Percentiles rank a stretch among this genome's conserved stretches.
phyloP scores from a whole-genome alignment of 305 asterid species.

The Solanum hybrid region DNA sequence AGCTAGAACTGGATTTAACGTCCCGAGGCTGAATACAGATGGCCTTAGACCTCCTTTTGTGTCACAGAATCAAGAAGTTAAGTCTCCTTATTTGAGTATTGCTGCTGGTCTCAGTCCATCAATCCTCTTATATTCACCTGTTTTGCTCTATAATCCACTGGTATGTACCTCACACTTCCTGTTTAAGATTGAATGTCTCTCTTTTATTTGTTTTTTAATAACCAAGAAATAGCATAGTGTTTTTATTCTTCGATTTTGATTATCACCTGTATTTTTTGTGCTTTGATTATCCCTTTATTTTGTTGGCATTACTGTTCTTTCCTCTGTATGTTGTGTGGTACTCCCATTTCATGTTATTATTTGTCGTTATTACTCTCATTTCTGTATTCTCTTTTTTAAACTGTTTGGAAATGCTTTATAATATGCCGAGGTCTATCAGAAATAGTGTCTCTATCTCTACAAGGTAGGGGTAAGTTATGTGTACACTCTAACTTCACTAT shows the following conservation, averaged over 20 bases:
- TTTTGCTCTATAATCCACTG: conserved; percentile 59
- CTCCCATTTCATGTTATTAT: neutral
- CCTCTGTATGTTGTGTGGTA: neutral
- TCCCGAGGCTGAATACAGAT: conserved; percentile 70
- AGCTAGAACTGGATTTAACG: conserved; percentile 78
- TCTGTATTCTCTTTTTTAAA: neutral
- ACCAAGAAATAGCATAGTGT: neutral
- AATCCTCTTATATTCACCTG: conserved; percentile 79
- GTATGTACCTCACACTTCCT: conserved; percentile 22
- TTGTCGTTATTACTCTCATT: neutral
- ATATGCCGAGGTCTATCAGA: neutral
- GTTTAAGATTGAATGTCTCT: neutral
- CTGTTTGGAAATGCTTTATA: neutral
- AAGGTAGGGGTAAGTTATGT: neutral
- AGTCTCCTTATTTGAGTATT: conserved; percentile 60
- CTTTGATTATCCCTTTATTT: neutral
- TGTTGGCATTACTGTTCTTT: neutral
- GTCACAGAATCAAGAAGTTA: conserved; percentile 42
- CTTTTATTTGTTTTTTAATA: neutral
- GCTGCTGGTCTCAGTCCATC: conserved; percentile 88
- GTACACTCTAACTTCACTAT: neutral
- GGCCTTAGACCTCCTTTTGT: conserved; percentile 46
- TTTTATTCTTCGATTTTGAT: neutral
- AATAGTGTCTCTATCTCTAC: neutral
- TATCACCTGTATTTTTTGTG: neutral